Percentiles rank a stretch among this genome's conserved stretches.
phyloP scores from a whole-genome alignment of 495 filamentous ascomycete species.

The Neurospora sp. region DNA sequence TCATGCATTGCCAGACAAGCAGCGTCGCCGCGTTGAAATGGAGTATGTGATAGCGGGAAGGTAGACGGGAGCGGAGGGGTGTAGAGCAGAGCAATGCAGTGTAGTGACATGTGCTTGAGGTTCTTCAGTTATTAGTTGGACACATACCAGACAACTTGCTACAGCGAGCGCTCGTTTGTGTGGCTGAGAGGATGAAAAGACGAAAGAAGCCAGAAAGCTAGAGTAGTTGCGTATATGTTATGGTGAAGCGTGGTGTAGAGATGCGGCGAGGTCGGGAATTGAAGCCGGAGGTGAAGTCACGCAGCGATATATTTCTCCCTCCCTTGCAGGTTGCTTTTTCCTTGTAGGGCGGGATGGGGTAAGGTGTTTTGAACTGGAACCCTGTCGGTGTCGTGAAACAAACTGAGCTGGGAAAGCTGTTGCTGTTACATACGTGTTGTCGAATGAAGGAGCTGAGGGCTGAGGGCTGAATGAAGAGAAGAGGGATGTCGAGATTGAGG shows the following conservation, averaged over 20 bases:
- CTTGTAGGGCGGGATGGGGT: background rate
- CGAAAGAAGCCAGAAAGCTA: background rate
- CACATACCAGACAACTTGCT: background rate
- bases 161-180: background rate
- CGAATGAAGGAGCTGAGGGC: background rate
- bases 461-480: background rate
- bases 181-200: background rate
- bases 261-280: background rate
- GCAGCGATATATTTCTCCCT: background rate
- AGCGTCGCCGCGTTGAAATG: background rate
- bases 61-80: background rate
- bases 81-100: background rate
- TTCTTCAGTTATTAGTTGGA: background rate
- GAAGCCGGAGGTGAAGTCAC: background rate
- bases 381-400: background rate
- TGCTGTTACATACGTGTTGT: background rate
- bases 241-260: background rate
- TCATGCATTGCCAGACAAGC: background rate
- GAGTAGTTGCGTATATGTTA: background rate
- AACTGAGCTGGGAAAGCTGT: background rate
- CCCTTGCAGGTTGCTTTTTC: constrained; percentile 2
- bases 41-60: background rate
- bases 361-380: background rate
- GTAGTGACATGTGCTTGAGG: background rate
- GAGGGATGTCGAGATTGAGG: background rate